Base-by-base conservation (phyloP, 164 flowering plant genomes). In the Liriodendron chinense region DNA sequence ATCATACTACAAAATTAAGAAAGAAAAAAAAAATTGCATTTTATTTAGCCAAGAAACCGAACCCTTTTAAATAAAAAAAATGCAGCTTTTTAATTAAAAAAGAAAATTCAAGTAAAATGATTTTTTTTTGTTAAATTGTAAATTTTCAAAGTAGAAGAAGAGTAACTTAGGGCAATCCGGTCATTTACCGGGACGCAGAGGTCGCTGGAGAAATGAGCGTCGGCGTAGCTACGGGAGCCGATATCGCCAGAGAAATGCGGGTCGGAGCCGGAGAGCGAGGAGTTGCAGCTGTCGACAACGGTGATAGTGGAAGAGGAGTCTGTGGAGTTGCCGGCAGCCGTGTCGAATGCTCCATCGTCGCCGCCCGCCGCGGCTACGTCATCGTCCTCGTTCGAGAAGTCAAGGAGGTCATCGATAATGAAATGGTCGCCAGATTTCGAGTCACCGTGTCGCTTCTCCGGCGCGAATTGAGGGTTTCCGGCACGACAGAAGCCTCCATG, bases 151-250 rank as follows among this genome's bases (percentile, higher is more conserved):
- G 5, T 9, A 47, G 13, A 13, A 6, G 4, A 20, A 57, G 34
- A 50, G 7, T 5, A 25, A 12, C 57, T 18, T 4, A 47, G 53
- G 10, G 24, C 14, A 16, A 1, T 24, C 1, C 7, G 14, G 12
- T 25, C 47, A 48, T 77, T 83, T 84, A 93, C 98, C 92, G 96
- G 97, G 79, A 94, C 93, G 79, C 91, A 90, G 75, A 94, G 91
- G 56, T 90, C 98, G 73, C 86, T 88, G 76, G 96, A 83, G 84
- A 90, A 87, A 1, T 86, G 87, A 72, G 82, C 74, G 26, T 84
- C 91, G 22, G 83, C 71, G 62, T 83, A 76, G 75, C 78, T 82
- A 22, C 83, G 84, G 73, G 76, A 71, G 74, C 73, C 71, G n/a
- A 77, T 7, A 72, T 80, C 81, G 13, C 81, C 84, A 63, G 84